phyloP scores from a whole-genome alignment of 768 basidiomycete genomes.

The Hygrophoropsis aurantiaca region DNA sequence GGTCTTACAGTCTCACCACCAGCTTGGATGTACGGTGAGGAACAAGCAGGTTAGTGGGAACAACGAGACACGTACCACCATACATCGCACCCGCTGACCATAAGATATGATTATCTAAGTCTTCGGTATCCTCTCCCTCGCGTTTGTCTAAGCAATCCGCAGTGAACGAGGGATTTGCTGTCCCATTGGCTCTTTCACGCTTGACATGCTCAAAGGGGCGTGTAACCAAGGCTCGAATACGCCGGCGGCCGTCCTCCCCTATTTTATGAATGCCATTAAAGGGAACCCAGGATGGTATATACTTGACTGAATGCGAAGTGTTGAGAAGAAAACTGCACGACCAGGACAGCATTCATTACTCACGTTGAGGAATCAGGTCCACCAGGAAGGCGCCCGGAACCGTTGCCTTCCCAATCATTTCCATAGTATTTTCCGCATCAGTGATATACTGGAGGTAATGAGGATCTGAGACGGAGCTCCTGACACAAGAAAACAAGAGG shows the following conservation, averaged over 20 bases:
- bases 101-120: constrained; percentile 6
- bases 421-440: constrained; percentile 24
- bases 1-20: constrained; percentile 1
- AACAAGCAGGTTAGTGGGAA: not conserved
- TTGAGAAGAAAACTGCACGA: too few species aligned
- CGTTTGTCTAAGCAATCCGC: constrained; percentile 11
- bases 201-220: constrained; percentile 25
- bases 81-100: constrained; percentile 19
- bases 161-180: constrained; percentile 15
- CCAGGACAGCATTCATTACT: constrained; percentile 3
- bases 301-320: constrained; percentile 17
- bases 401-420: constrained; percentile 18
- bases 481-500: not conserved
- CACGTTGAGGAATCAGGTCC: constrained; percentile 29
- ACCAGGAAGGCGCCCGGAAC: constrained; percentile 28
- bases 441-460: constrained; percentile 28
- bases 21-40: not conserved
- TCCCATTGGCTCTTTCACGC: constrained; percentile 9
- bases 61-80: constrained; percentile 11
- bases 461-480: not conserved
- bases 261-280: constrained; percentile 14
- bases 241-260: constrained; percentile 5
- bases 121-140: not conserved
- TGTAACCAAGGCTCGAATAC: constrained; percentile 10
- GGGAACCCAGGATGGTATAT: constrained; percentile 24